Evolutionary conservation across 73 alveolate species (phyloP).

Genomic region (Symbiodinium pilosum): DNA sequence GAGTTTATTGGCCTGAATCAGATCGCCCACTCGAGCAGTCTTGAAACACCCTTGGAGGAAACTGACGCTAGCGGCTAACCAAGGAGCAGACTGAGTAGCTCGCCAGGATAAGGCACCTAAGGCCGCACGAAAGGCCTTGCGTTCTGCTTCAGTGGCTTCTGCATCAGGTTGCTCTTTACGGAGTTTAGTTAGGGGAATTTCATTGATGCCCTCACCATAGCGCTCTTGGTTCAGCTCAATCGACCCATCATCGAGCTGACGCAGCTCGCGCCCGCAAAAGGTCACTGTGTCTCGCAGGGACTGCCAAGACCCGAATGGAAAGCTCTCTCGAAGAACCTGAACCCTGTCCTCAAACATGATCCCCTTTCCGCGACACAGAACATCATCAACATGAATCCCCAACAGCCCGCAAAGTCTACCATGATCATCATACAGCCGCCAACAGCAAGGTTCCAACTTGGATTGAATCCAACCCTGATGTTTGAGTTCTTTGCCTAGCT

Average conservation of each 20-base stretch:
- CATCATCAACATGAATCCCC: slow-evolving; percentile 28
- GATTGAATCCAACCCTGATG: background rate
- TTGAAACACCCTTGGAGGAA: background rate
- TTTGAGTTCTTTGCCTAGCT: background rate
- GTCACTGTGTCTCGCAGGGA: background rate
- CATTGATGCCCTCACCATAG: background rate
- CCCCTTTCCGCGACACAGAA: background rate
- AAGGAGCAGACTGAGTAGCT: slow-evolving; percentile 34
- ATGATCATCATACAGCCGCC: background rate
- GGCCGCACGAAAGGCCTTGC: background rate
- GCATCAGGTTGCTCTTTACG: background rate
- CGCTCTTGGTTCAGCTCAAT: slow-evolving; percentile 32
- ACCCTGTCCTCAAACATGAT: background rate
- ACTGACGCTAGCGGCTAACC: background rate
- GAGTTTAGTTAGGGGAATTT: background rate
- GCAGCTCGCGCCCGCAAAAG: slow-evolving; percentile 18
- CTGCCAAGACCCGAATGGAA: background rate
- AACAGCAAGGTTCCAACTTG: background rate
- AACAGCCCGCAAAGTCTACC: background rate
- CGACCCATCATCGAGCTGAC: background rate
- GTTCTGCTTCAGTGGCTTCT: background rate
- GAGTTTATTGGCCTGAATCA: background rate
- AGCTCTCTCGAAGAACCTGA: background rate
- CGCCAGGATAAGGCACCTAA: slow-evolving; percentile 33
- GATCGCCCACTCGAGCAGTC: background rate